Percentiles rank a stretch among this genome's conserved stretches.
Conservation (phyloP, 768 basidiomycete species). For the Lentinula guzmanii region DNA sequence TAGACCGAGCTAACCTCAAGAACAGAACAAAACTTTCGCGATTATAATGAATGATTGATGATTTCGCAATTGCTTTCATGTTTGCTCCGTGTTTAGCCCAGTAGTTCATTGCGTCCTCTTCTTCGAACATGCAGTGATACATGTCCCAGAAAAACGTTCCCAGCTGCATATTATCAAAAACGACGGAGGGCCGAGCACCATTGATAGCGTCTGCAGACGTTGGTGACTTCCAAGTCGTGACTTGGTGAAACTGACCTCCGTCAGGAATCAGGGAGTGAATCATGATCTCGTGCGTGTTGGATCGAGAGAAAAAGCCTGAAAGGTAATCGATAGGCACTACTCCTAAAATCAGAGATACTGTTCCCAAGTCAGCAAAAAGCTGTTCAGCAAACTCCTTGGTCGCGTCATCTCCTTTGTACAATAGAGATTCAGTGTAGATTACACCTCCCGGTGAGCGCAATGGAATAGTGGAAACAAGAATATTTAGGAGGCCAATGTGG, state of each 20-base stretch:
- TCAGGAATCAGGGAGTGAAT: not conserved
- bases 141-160: conserved; percentile 32
- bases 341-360: conserved; percentile 35
- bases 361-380: conserved; percentile 32
- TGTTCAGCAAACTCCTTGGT: conserved; percentile 24
- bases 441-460: conserved; percentile 19
- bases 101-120: conserved; percentile 17
- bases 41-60: conserved; percentile 34
- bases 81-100: not conserved
- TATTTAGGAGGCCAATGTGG: conserved; percentile 31
- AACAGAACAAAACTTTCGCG: conserved; percentile 43
- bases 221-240: conserved; percentile 30
- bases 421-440: conserved; percentile 37
- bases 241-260: conserved; percentile 27
- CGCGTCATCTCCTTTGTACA: conserved; percentile 21
- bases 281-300: conserved; percentile 34
- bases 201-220: conserved; percentile 14
- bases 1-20: conserved; percentile 31
- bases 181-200: conserved; percentile 3
- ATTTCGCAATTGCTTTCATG: conserved; percentile 10
- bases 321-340: conserved; percentile 32
- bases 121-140: conserved; percentile 40
- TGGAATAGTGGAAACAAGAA: conserved; percentile 24
- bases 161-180: conserved; percentile 27
- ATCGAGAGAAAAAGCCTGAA: conserved; percentile 33